These are phyloP conservation scores for Trypanosoma avium DNA, from an alignment of 208 protist species.

Conservation along the genomic window DNA sequence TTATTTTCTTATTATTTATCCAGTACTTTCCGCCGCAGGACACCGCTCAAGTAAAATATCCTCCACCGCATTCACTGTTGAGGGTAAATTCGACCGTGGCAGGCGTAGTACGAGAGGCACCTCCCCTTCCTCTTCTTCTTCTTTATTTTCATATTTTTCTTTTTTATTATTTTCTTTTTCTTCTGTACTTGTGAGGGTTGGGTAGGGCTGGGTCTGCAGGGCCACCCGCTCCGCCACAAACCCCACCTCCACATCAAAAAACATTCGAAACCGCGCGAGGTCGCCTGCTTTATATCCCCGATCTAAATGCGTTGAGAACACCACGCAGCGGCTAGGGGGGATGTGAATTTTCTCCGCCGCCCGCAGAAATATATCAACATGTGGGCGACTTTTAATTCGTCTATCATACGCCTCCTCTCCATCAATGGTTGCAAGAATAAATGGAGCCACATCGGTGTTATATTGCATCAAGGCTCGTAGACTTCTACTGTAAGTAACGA, in stretches of 20 bases:
- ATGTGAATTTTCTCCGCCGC: constrained; percentile 89
- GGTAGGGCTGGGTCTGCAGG: constrained; percentile 33
- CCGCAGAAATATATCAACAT: constrained; percentile 74
- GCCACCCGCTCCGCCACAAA: constrained; percentile 67
- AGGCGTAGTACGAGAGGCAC: constrained; percentile 71
- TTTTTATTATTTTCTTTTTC: no score
- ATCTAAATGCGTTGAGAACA: constrained; percentile 81
- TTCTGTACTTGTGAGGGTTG: constrained; percentile 34
- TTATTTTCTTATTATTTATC: background rate
- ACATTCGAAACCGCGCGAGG: constrained; percentile 81
- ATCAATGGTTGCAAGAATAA: constrained; percentile 81
- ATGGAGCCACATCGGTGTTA: constrained; percentile 51
- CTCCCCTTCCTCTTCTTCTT: constrained; percentile 18
- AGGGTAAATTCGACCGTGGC: constrained; percentile 50
- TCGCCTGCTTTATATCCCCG: constrained; percentile 62
- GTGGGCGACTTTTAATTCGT: constrained; percentile 72
- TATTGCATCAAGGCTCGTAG: constrained; percentile 61
- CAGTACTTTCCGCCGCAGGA: background rate
- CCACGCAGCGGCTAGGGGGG: constrained; percentile 62
- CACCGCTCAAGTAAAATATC: constrained; percentile 56
- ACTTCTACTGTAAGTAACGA: constrained; percentile 83
- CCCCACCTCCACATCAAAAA: constrained; percentile 85
- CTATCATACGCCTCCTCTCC: constrained; percentile 85
- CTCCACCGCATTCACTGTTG: constrained; percentile 77
- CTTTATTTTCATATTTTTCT: no score